Conservation (phyloP, 2,329 filamentous ascomycete species). For the Monilinia polystroma region DNA sequence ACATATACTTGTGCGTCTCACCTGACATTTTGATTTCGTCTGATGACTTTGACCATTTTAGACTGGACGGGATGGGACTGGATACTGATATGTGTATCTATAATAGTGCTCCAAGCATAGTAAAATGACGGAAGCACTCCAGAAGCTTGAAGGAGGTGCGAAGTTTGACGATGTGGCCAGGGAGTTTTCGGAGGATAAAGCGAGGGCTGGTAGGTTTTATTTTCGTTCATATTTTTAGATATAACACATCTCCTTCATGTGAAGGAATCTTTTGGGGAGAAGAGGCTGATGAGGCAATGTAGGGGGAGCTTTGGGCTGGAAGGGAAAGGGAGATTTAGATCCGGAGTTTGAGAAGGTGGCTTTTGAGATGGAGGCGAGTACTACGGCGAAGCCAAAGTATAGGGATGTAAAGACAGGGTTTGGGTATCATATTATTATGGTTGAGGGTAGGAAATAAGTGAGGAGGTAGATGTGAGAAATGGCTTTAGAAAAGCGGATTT, state of each 20-base stretch:
- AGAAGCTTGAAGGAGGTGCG: conserved; percentile 62
- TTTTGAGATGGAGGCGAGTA: conserved; percentile 66
- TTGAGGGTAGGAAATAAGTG: conserved; percentile 45
- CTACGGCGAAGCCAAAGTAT: conserved; percentile 61
- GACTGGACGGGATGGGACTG: background rate
- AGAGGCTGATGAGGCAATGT: conserved; percentile 4
- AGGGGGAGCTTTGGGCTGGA: conserved; percentile 74
- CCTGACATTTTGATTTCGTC: conserved; percentile 3
- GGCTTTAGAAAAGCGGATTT: background rate
- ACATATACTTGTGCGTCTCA: conserved; percentile 53
- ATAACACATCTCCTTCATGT: background rate
- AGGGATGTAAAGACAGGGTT: conserved; percentile 72
- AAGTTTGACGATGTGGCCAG: conserved; percentile 75
- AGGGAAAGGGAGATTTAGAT: conserved; percentile 65
- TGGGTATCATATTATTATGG: conserved; percentile 81
- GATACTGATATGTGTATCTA: background rate
- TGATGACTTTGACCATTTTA: background rate
- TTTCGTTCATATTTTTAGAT: background rate
- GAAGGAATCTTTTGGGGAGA: too few species aligned
- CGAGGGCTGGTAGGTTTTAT: conserved; percentile 54
- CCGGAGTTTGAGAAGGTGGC: conserved; percentile 71
- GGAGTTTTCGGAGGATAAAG: conserved; percentile 75
- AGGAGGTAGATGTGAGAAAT: background rate
- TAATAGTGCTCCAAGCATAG: conserved; percentile 67
- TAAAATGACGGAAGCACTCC: conserved; percentile 75